Evolutionary conservation across 2,329 filamentous ascomycete species (phyloP).

Genomic region (Ceratocystis papillata): DNA sequence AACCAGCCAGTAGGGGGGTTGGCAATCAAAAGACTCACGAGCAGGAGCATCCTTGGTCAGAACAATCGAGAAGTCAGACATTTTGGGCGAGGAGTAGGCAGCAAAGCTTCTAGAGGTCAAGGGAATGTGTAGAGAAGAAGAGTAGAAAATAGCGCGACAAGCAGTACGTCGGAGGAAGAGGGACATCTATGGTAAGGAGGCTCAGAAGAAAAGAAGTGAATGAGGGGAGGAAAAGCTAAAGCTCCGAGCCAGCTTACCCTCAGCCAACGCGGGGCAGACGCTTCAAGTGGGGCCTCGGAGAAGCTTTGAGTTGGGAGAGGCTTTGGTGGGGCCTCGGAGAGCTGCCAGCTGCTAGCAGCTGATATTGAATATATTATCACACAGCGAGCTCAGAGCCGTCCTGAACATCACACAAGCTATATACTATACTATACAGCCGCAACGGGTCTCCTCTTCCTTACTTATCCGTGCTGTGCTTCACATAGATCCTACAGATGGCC

Average conservation of each 20-base stretch:
- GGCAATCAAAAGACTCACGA: slow-evolving; percentile 36
- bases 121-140: neutral
- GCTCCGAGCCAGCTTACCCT: slow-evolving; percentile 21
- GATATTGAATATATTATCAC: neutral
- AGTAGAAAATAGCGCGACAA: neutral
- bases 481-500: slow-evolving; percentile 22
- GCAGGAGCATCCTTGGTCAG: slow-evolving; percentile 50
- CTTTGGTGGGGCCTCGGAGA: slow-evolving; percentile 16
- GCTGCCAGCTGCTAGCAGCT: slow-evolving; percentile 4
- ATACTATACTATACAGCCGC: neutral
- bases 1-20: too few relatives aligned
- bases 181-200: slow-evolving; percentile 13
- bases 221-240: neutral
- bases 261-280: slow-evolving; percentile 18
- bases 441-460: neutral
- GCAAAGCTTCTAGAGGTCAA: slow-evolving; percentile 16
- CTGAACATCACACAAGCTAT: neutral
- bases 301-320: neutral
- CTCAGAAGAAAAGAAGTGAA: neutral
- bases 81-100: slow-evolving; percentile 16
- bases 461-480: neutral
- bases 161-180: slow-evolving; percentile 13
- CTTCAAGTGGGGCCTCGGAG: slow-evolving; percentile 7
- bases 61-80: slow-evolving; percentile 32
- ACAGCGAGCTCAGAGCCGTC: neutral